A percentile compares a stretch with the other conserved stretches of the same genome.
Evolutionary conservation across 495 filamentous ascomycete species (phyloP).

Genomic region (Astrocystis sublimbata): DNA sequence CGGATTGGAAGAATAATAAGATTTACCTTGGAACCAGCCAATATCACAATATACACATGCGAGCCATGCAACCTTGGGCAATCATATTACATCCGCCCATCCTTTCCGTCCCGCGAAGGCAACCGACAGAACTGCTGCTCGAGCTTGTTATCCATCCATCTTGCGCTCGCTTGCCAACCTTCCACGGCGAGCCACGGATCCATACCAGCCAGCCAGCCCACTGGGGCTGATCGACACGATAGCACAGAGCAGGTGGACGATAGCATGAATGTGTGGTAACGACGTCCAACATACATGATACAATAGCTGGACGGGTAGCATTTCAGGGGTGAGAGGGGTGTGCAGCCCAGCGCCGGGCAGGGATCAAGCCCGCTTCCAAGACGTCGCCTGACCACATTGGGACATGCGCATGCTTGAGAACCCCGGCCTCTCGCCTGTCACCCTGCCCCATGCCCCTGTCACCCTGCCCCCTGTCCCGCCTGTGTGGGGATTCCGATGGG

Average conservation of each 20-base stretch:
- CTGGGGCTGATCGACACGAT: neutral
- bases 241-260: neutral
- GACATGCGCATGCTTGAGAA: neutral
- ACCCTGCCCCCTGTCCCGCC: too few relatives aligned
- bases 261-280: neutral
- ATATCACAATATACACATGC: too few relatives aligned
- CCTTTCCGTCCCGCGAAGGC: neutral
- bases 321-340: conserved; percentile 9
- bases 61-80: too few relatives aligned
- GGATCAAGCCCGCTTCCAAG: neutral
- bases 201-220: too few relatives aligned
- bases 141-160: neutral
- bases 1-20: too few relatives aligned
- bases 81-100: neutral
- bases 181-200: neutral
- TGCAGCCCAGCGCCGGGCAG: too few relatives aligned
- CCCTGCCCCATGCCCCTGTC: too few relatives aligned
- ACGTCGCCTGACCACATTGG: neutral
- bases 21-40: too few relatives aligned
- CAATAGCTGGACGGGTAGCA: neutral
- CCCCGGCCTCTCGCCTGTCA: too few relatives aligned
- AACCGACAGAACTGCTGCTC: too few relatives aligned
- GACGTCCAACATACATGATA: neutral
- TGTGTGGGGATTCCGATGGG: too few relatives aligned
- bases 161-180: too few relatives aligned